Base-by-base conservation (phyloP, 148 eudicot genomes). In the Beta vulgaris region DNA sequence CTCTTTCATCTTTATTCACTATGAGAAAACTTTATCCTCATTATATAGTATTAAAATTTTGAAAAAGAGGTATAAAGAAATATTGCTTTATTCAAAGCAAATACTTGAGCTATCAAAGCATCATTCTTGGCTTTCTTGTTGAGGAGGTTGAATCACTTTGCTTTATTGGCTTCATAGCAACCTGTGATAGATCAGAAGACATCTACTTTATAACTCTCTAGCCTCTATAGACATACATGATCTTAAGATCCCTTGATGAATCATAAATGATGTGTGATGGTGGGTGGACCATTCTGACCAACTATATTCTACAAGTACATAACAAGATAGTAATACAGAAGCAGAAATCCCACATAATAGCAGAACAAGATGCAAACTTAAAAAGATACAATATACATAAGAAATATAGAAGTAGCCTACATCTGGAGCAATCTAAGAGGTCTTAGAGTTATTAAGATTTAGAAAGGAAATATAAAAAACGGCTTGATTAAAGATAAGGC, bases 41-140 rank as follows among this genome's bases (percentile, higher is more conserved):
- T 43, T 42, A 7, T 13, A n/a, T 6, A 48, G 15, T 15, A 48
- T 5, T 2, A 51, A 19, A 51, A 51, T 21, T 14, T 48, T 5
- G 32, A 64, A 44, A 16, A 54, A 28, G 55, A 42, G 0, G 4
- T 7, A 42, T 13, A n/a, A n/a, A n/a, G n/a, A n/a, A n/a, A n/a
- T n/a, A n/a, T n/a, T n/a, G n/a, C n/a, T n/a, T n/a, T n/a, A n/a
- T n/a, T n/a, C n/a, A n/a, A 79, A 62, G 77, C 14, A 61, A 57
- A 77, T 76, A 95, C 98, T 96, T 95, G 92, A 59, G 90, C 88
- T 80, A 87, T 26, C 73, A 95, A 80, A 65, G 90, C 85, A 73
- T 92, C 96, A 84, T 89, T 44, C 80, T 84, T 23, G 97, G 92
- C 82, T 85, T 92, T 73, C 81, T 57, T 65, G 81, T 78, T 51